Evolutionary conservation across 2,329 filamentous ascomycete genomes (phyloP).

Genomic region (Nigrospora osmanthi): DNA sequence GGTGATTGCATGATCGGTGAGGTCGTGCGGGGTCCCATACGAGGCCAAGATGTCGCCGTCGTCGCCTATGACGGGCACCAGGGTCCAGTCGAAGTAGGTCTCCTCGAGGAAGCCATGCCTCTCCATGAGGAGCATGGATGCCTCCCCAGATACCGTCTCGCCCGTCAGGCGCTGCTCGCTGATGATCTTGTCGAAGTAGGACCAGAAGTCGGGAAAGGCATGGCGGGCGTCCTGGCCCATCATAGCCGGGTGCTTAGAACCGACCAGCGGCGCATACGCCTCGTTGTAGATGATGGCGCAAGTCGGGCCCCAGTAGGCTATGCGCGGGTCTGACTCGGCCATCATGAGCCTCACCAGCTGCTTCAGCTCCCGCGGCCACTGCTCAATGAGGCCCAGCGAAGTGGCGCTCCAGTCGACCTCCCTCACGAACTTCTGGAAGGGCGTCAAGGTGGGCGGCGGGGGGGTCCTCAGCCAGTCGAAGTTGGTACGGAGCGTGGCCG

Average conservation of each 20-base stretch:
- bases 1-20: slow-evolving; percentile 26
- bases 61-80: slow-evolving; percentile 28
- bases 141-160: slow-evolving; percentile 12
- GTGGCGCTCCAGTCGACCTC: slow-evolving; percentile 32
- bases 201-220: slow-evolving; percentile 27
- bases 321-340: slow-evolving; percentile 23
- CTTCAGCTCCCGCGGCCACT: slow-evolving; percentile 30
- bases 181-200: slow-evolving; percentile 18
- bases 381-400: slow-evolving; percentile 27
- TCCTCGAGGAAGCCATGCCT: slow-evolving; percentile 26
- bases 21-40: slow-evolving; percentile 11
- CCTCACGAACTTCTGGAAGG: slow-evolving; percentile 17
- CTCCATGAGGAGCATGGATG: slow-evolving; percentile 20
- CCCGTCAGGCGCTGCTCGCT: slow-evolving; percentile 16
- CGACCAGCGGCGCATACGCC: slow-evolving; percentile 18
- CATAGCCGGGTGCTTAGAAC: slow-evolving; percentile 23
- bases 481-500: not conserved
- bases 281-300: slow-evolving; percentile 27
- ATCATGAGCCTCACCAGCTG: slow-evolving; percentile 25
- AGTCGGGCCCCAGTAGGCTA: slow-evolving; percentile 25
- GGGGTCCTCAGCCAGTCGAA: slow-evolving; percentile 14
- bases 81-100: slow-evolving; percentile 34
- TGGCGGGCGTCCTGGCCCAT: slow-evolving; percentile 28
- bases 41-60: slow-evolving; percentile 23
- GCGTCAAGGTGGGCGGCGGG: slow-evolving; percentile 7